Base-by-base conservation (phyloP, 2,329 filamentous ascomycete genomes). In the Venturia effusa region DNA sequence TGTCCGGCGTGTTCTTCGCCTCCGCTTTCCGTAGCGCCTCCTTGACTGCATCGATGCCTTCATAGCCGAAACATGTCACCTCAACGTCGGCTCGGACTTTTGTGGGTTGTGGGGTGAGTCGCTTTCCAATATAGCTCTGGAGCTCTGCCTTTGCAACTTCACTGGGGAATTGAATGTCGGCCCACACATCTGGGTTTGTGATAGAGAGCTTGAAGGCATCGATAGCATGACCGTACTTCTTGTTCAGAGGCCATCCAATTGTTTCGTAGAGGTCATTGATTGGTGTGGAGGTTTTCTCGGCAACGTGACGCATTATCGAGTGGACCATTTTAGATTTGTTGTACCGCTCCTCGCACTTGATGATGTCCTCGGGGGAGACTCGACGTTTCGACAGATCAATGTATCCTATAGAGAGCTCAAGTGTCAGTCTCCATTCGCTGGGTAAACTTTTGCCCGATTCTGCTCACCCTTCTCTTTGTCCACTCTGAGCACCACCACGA, bases 311-410 rank as follows among this genome's bases (percentile, higher is more conserved):
- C 90, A 99, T 93, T 78, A 99, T 97, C 63, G 91, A 95, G 79
- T 99, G 94, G 48, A 97, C 94, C 83, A 96, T 95, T 83, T 99
- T 99, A 82, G 91, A 90, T 87, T 99, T 99, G 85, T 99, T 99
- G 84, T 97, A 99, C 71, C 94, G 87, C 81, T 99, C 94, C 76
- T 99, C 94, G 76, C 95, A 99, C 81, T 97, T 97, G 71, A 96
- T 83, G 68, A 97, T 94, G 80, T 99, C 94, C 77, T 99, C 94
- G 55, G 94, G 89, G 54, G 92, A 97, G 66, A 99, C 94, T 81
- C 94, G 89, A 74, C 94, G 92, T 83, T 99, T 99, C 67, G 92
- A 96, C 75, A 99, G 81, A 88, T 99, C 94, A 73, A 99, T 99
- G 76, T 99, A 99, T 67, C 92, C 87, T 87, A 66, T 51, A 34